Base-by-base conservation (phyloP, 2,329 filamentous ascomycete genomes). In the Clathrospora elynae region DNA sequence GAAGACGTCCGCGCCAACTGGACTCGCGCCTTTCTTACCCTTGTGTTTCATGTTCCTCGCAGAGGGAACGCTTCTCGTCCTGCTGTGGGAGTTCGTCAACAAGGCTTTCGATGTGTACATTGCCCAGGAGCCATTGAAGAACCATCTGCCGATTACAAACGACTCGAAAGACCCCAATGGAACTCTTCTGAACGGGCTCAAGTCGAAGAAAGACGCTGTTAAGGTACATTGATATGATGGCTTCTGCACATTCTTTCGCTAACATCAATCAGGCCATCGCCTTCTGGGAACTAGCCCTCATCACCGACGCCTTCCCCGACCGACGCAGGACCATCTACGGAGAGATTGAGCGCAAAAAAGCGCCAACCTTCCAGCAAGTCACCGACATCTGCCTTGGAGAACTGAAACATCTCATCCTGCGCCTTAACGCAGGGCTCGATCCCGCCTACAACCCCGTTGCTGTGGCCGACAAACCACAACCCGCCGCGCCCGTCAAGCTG, bases 131-230 rank as follows among this genome's bases (percentile, higher is more conserved):
- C 92, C 92, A 1, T 67, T 95, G 39, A 96, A 95, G 74, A 88
- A 88, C 55, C 85, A 81, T n/a, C 81, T 85, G 59, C 90, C 91
- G 3, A 79, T 97, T 42, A 96, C 90, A 0, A 80, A 81, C 12
- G 88, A 92, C 55, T 88, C 90, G 11, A 93, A 88, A 63, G 91
- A 96, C 68, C 89, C 92, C 1, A 97, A 96, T 61, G 90, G 90
- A 23, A 96, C 88, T 64, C 76, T 97, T 18, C 69, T 97, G 34
- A 90, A 85, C 42, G 92, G 92, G 0, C 70, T 97, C 31, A 91
- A 85, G 66, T 86, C 86, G 53, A 93, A 90, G 72, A 93, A 92
- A 68, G 78, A 88, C 6, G 77, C 88, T 7, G 83, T 88, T 47
- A 85, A 82, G 71, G 86, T 87, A 72, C 59, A 76, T 36, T 1